Percentiles rank a stretch among this genome's conserved stretches.
phyloP scores from a whole-genome alignment of 768 basidiomycete genomes.

The Serendipita indica region DNA sequence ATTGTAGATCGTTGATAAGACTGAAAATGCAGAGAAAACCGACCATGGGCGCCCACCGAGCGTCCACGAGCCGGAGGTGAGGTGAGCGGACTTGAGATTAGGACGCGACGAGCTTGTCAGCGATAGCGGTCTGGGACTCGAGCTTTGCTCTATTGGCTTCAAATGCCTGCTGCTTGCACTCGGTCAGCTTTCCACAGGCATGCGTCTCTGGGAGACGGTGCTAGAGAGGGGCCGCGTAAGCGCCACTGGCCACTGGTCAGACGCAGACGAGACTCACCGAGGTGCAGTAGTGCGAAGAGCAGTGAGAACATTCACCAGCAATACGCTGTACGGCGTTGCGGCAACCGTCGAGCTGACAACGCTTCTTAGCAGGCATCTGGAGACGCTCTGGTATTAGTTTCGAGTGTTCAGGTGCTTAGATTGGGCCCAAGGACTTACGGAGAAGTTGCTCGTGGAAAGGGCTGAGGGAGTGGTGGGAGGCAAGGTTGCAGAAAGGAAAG shows the following conservation, averaged over 20 bases:
- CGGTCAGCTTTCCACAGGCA: slow-evolving; percentile 65
- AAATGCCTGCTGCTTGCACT: slow-evolving; percentile 78
- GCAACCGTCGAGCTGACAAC: slow-evolving; percentile 69
- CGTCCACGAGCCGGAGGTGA: neutral
- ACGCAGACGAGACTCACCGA: slow-evolving; percentile 13
- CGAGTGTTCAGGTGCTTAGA: no score
- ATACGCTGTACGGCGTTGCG: slow-evolving; percentile 68
- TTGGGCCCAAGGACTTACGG: no score
- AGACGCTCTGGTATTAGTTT: no score
- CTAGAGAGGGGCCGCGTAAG: slow-evolving; percentile 26
- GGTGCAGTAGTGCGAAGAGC: slow-evolving; percentile 61
- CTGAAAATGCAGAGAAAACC: neutral
- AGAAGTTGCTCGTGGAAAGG: no score
- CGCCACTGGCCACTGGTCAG: neutral
- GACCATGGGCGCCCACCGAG: neutral
- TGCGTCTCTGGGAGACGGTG: slow-evolving; percentile 86
- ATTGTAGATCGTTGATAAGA: neutral
- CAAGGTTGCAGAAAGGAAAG: no score
- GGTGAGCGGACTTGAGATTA: neutral
- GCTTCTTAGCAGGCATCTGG: slow-evolving; percentile 70
- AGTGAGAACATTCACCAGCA: slow-evolving; percentile 74
- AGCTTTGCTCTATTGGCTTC: slow-evolving; percentile 52
- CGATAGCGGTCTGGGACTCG: slow-evolving; percentile 2
- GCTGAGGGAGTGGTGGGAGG: no score
- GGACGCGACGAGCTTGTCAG: neutral